Evolutionary conservation across 441 rosid species (phyloP).

Genomic region (Breynia disticha): DNA sequence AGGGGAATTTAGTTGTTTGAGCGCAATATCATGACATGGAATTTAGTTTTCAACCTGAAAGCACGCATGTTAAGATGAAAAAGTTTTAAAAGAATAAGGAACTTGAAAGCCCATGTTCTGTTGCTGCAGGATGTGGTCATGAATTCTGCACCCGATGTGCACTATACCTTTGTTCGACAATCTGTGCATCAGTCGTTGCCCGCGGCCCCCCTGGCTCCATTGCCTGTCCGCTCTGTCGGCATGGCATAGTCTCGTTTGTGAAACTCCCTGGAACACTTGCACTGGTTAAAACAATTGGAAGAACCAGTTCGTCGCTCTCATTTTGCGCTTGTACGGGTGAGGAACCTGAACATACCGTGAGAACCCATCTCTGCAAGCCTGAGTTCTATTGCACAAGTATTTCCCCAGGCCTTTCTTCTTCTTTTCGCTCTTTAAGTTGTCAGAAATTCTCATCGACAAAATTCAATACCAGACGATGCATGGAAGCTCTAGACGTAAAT

Average conservation of each 20-base stretch:
- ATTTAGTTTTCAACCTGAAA: no score
- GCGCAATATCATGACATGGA: no score
- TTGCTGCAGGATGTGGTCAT: slow-evolving; percentile 73
- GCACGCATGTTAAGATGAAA: no score
- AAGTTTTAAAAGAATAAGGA: no score
- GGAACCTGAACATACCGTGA: slow-evolving; percentile 40
- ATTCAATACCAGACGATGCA: slow-evolving; percentile 53
- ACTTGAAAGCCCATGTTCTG: no score
- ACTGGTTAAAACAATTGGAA: slow-evolving; percentile 30
- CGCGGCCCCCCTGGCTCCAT: slow-evolving; percentile 65
- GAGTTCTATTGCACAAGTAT: slow-evolving; percentile 39
- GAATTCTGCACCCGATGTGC: slow-evolving; percentile 89
- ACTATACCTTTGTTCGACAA: slow-evolving; percentile 77
- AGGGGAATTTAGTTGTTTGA: no score
- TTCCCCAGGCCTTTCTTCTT: slow-evolving; percentile 56
- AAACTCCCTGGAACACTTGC: slow-evolving; percentile 48
- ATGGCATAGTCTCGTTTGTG: slow-evolving; percentile 72
- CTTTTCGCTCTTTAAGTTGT: slow-evolving; percentile 64
- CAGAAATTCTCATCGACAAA: slow-evolving; percentile 55
- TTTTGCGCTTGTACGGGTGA: slow-evolving; percentile 71
- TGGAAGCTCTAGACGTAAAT: slow-evolving; percentile 50
- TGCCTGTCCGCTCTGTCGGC: slow-evolving; percentile 87
- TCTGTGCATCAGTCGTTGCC: slow-evolving; percentile 32
- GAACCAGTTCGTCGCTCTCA: slow-evolving; percentile 68
- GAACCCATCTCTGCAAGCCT: slow-evolving; percentile 61